Base-by-base conservation (phyloP, 257 asterid genomes). In the Osmanthus fragrans region DNA sequence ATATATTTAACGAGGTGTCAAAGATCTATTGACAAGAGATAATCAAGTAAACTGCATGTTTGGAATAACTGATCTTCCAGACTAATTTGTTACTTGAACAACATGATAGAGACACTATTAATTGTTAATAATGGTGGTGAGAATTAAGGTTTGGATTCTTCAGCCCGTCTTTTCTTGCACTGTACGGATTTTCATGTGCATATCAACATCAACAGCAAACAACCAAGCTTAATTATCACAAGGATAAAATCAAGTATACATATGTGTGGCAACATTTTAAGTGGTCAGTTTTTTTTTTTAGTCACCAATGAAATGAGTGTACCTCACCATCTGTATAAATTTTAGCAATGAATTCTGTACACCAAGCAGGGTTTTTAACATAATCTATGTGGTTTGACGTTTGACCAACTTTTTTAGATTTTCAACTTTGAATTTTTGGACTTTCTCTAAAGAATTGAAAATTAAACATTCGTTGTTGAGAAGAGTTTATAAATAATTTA, bases 131-230 rank as follows among this genome's bases (percentile, higher is more conserved):
- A 87, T 79, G 87, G 84, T 65, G 83, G 89, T 85, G 92, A 51
- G 91, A 89, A 89, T 82, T 85, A 76, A 77, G 82, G 86, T 79
- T 86, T 85, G 89, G 87, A 80, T 86, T 82, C 84, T 86, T 86
- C 96, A 88, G 87, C 89, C 91, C 86, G 32, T 30, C 32, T 30
- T 30, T 30, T 49, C 4, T 11, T 15, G 58, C 58, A 16, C 66
- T 78, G 76, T 47, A 79, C 84, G 2, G 34, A 32, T 32, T 32
- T 32, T 32, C 34, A 32, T 32, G 3, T 32, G 34, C 2, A 32
- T 32, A 0, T 32, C 2, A 32, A 32, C 4, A 32, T 32, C 34
- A 32, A 32, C 4, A 1, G 34, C 34, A 32, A 75, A 63, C 84
- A 64, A 77, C 80, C 67, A 76, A 81, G 34, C 89, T 80, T 73